phyloP scores from a whole-genome alignment of 768 basidiomycete species.

The Suillus occidentalis region DNA sequence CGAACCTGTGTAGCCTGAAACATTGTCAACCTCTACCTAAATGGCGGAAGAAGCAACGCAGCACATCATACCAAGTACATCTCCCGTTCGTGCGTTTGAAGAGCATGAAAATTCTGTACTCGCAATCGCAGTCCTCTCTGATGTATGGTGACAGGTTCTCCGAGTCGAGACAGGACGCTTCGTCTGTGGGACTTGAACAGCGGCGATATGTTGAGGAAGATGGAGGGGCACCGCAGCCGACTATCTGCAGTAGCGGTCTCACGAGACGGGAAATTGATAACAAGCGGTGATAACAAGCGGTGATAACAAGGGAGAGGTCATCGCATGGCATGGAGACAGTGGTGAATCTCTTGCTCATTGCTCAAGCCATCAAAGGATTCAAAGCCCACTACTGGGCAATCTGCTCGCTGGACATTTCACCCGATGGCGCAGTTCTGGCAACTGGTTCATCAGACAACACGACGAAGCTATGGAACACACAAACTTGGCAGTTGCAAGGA shows the following conservation, averaged over 20 bases:
- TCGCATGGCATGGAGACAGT: not conserved
- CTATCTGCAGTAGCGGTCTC: not conserved
- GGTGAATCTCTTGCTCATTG: not conserved
- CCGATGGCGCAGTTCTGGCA: not conserved
- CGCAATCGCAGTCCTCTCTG: not conserved
- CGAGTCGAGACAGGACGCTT: not conserved
- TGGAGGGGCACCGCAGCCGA: not conserved
- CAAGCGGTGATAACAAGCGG: not conserved
- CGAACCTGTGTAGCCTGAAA: too few relatives aligned
- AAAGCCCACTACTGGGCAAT: not conserved
- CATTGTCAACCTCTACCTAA: not conserved
- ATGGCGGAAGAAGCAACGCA: not conserved
- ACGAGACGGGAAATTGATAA: not conserved
- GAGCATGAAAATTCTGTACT: not conserved
- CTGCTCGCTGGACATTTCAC: not conserved
- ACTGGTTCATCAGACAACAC: constrained; percentile 1
- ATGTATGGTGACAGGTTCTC: not conserved
- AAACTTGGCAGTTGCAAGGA: not conserved
- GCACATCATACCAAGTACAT: not conserved
- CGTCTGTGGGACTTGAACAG: not conserved
- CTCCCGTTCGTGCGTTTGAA: not conserved
- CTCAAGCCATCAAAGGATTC: not conserved
- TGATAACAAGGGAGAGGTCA: not conserved
- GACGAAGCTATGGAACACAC: not conserved
- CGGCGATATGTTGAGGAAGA: not conserved